Conservation (phyloP, 257 asterid genomes). For the Nicotiana obtusifolia region DNA sequence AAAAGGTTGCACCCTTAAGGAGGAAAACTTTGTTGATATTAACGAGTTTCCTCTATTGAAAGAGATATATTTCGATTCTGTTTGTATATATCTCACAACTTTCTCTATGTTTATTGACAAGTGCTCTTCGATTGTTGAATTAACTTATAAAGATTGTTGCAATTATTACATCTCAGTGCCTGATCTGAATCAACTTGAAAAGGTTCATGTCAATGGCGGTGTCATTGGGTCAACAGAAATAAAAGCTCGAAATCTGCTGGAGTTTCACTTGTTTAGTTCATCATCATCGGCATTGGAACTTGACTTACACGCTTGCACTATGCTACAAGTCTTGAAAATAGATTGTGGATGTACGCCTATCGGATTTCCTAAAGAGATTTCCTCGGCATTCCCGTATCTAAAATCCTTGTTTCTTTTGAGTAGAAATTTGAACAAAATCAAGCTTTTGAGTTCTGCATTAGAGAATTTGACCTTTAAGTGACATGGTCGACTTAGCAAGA, state of each 20-base stretch:
- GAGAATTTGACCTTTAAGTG: background rate
- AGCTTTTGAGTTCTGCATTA: background rate
- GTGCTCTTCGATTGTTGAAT: background rate
- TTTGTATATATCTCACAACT: too few relatives aligned
- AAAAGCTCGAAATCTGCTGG: background rate
- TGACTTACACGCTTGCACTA: background rate
- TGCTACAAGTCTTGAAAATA: background rate
- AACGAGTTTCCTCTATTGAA: background rate
- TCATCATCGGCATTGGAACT: background rate
- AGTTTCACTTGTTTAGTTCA: background rate
- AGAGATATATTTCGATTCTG: background rate
- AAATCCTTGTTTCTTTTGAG: background rate
- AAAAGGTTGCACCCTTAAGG: background rate
- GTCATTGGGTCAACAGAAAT: background rate
- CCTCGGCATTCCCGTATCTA: background rate
- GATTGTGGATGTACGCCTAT: background rate
- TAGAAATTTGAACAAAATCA: background rate
- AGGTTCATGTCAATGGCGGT: background rate
- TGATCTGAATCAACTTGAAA: background rate
- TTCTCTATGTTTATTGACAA: background rate
- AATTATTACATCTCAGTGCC: too few relatives aligned
- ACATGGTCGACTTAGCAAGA: background rate
- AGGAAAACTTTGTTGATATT: background rate
- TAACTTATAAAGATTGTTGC: background rate
- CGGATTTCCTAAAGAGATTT: background rate